Conservation (phyloP, 257 asterid species). For the Marsdenia floribunda region DNA sequence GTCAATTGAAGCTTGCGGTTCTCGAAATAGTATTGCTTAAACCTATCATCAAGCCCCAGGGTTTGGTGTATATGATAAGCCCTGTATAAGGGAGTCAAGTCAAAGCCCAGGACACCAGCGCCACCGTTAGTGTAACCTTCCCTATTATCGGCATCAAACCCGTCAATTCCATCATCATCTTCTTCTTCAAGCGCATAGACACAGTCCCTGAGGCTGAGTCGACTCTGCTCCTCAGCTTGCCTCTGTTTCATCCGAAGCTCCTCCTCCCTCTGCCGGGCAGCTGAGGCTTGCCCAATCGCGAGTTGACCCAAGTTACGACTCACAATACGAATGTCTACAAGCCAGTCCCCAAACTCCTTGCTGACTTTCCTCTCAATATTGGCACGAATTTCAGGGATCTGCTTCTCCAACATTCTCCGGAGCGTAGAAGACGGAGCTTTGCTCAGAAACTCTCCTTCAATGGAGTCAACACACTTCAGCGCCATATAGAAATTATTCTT, state of each 20-base stretch:
- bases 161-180: slow-evolving; percentile 64
- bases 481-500: slow-evolving; percentile 77
- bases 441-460: slow-evolving; percentile 50
- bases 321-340: slow-evolving; percentile 80
- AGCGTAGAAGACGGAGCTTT: slow-evolving; percentile 61
- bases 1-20: slow-evolving; percentile 89
- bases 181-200: slow-evolving; percentile 87
- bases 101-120: slow-evolving; percentile 62
- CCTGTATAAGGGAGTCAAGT: slow-evolving; percentile 79
- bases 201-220: slow-evolving; percentile 77
- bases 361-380: slow-evolving; percentile 72
- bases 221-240: slow-evolving; percentile 96
- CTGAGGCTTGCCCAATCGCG: slow-evolving; percentile 98
- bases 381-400: slow-evolving; percentile 79
- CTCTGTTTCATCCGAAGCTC: slow-evolving; percentile 86
- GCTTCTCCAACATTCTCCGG: slow-evolving; percentile 82
- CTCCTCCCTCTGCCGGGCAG: slow-evolving; percentile 91
- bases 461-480: slow-evolving; percentile 73
- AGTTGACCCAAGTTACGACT: slow-evolving; percentile 87
- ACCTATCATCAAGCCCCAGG: slow-evolving; percentile 74
- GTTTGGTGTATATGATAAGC: slow-evolving; percentile 87
- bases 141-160: slow-evolving; percentile 32
- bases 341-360: slow-evolving; percentile 94
- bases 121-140: slow-evolving; percentile 24
- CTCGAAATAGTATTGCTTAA: slow-evolving; percentile 84